Conservation (phyloP, 495 filamentous ascomycete genomes). For the Peziza echinospora region DNA sequence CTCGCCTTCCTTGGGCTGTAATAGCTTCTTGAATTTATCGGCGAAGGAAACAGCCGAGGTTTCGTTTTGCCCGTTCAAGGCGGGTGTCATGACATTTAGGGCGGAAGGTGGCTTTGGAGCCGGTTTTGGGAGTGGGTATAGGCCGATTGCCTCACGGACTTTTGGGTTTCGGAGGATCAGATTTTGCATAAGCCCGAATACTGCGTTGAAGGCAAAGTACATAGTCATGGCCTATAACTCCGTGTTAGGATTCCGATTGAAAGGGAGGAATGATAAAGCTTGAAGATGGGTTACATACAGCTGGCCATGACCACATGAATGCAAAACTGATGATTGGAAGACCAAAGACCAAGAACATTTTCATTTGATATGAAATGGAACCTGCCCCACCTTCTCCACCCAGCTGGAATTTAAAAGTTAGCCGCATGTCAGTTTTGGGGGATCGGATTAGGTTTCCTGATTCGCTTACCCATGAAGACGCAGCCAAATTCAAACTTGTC, state of each 20-base stretch:
- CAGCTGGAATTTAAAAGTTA: no score
- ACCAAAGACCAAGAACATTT: constrained; percentile 31
- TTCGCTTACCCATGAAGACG: constrained; percentile 34
- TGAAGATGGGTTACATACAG: constrained; percentile 7
- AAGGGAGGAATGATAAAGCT: not conserved
- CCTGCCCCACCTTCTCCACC: constrained; percentile 15
- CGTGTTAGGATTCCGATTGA: not conserved
- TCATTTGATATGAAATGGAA: constrained; percentile 22
- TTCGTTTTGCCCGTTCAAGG: no score
- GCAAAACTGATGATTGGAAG: constrained; percentile 39
- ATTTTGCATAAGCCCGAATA: constrained; percentile 36
- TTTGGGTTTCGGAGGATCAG: constrained; percentile 27
- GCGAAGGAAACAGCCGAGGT: no score
- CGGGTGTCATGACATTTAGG: no score
- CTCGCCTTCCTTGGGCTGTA: no score
- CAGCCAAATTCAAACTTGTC: constrained; percentile 28
- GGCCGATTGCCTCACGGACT: constrained; percentile 29
- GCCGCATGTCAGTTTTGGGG: constrained; percentile 4
- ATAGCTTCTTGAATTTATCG: not conserved
- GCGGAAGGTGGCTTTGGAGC: not conserved
- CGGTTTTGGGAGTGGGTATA: constrained; percentile 30
- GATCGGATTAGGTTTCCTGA: not conserved
- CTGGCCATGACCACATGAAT: constrained; percentile 44
- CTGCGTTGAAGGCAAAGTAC: constrained; percentile 40
- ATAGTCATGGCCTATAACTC: constrained; percentile 41